These are phyloP conservation scores for Aspergillus viridinutans DNA, from an alignment of 2,329 filamentous ascomycete species.

Conservation along the genomic window DNA sequence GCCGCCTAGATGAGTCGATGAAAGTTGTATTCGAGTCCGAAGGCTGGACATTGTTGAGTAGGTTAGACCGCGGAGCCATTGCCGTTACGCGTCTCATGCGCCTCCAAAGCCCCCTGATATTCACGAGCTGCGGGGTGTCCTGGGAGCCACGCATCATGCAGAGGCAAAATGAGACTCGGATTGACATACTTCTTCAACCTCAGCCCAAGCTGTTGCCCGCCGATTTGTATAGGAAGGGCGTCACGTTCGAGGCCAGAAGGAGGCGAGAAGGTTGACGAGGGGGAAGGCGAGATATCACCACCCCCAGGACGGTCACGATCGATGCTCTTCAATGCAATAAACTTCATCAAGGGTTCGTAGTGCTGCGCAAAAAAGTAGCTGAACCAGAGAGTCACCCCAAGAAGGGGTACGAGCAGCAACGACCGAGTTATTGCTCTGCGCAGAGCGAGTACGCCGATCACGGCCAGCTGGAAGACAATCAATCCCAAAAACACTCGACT, in stretches of 20 bases:
- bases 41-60: background rate
- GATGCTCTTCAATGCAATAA: conserved; percentile 87
- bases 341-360: conserved; percentile 84
- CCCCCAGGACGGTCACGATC: conserved; percentile 55
- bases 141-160: conserved; percentile 44
- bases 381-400: conserved; percentile 83
- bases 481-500: conserved; percentile 83
- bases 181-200: conserved; percentile 45
- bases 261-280: conserved; percentile 36
- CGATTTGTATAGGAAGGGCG: conserved; percentile 37
- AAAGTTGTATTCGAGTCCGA: background rate
- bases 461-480: conserved; percentile 83
- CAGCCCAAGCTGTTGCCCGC: conserved; percentile 37
- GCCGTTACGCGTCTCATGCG: conserved; percentile 13
- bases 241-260: conserved; percentile 43
- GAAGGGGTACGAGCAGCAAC: conserved; percentile 68
- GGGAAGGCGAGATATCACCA: conserved; percentile 32
- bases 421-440: conserved; percentile 69
- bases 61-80: conserved; percentile 9
- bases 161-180: conserved; percentile 42
- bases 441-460: conserved; percentile 79
- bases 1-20: background rate
- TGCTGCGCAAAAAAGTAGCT: conserved; percentile 73
- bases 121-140: conserved; percentile 20
- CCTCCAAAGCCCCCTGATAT: conserved; percentile 14